A percentile compares a stretch with the other conserved stretches of the same genome.
Conservation (phyloP, 352 stramenopile species). For the Pythium vanterpoolii region DNA sequence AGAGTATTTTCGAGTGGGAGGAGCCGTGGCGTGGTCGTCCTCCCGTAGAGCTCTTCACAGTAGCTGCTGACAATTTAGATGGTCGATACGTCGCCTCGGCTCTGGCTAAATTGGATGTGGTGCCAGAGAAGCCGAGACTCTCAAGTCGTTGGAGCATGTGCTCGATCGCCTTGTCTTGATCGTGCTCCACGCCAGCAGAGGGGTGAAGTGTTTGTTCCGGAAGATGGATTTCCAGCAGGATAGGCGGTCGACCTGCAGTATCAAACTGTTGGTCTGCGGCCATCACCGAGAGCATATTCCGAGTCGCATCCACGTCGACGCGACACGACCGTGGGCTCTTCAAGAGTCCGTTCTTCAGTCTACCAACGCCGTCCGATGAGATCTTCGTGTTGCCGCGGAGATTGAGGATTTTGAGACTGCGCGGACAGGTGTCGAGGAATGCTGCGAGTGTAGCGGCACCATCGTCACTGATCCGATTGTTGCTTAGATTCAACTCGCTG, state of each 20-base stretch:
- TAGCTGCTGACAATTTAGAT: background rate
- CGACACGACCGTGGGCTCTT: constrained; percentile 33
- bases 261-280: constrained; percentile 20
- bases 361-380: constrained; percentile 30
- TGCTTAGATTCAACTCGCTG: constrained; percentile 33
- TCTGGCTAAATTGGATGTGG: background rate
- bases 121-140: constrained; percentile 7
- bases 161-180: constrained; percentile 3
- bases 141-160: constrained; percentile 16
- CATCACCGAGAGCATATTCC: constrained; percentile 20
- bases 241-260: constrained; percentile 9
- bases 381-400: constrained; percentile 32
- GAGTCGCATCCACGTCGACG: constrained; percentile 18
- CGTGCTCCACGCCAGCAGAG: background rate
- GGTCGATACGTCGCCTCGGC: constrained; percentile 10
- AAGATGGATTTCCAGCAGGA: constrained; percentile 12
- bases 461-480: constrained; percentile 38
- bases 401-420: constrained; percentile 28
- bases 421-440: constrained; percentile 37
- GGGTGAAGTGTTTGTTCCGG: constrained; percentile 3
- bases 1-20: background rate
- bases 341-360: constrained; percentile 27
- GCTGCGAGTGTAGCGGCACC: constrained; percentile 34
- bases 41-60: background rate
- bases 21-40: background rate